Percentiles rank a stretch among this genome's conserved stretches.
Conservation (phyloP, 441 rosid genomes). For the Jatropha podagrica region DNA sequence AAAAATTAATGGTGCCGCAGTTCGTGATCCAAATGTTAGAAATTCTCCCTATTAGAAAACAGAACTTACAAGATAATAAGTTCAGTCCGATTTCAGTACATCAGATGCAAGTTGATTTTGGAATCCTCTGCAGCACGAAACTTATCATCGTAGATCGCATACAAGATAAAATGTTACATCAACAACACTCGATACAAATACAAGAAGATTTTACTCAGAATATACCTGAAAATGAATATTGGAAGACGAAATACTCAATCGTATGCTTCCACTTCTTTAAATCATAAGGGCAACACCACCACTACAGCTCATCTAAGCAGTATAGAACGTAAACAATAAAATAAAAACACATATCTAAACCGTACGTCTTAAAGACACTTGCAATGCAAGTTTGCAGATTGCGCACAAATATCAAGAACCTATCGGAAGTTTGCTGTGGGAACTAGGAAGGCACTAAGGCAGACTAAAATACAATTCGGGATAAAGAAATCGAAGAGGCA, state of each 20-base stretch:
- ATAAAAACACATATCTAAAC: background rate
- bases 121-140: no score
- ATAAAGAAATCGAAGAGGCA: slow-evolving; percentile 12
- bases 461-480: slow-evolving; percentile 7
- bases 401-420: slow-evolving; percentile 3
- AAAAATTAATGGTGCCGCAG: no score
- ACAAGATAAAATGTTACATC: no score
- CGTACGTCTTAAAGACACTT: background rate
- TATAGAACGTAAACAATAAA: background rate
- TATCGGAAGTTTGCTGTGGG: background rate
- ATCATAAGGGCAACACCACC: background rate
- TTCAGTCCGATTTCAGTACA: no score
- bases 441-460: background rate
- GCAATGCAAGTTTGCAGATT: slow-evolving; percentile 5
- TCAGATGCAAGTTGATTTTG: no score
- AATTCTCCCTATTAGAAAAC: no score
- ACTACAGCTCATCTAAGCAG: background rate
- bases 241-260: background rate
- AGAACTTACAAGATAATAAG: no score
- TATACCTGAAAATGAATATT: background rate
- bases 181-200: no score
- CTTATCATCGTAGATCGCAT: no score
- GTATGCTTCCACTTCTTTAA: background rate
- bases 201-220: no score
- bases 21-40: no score